A percentile compares a stretch with the other conserved stretches of the same genome.
Evolutionary conservation across 129 eudicot species (phyloP).

Genomic region (Lonicera japonica): DNA sequence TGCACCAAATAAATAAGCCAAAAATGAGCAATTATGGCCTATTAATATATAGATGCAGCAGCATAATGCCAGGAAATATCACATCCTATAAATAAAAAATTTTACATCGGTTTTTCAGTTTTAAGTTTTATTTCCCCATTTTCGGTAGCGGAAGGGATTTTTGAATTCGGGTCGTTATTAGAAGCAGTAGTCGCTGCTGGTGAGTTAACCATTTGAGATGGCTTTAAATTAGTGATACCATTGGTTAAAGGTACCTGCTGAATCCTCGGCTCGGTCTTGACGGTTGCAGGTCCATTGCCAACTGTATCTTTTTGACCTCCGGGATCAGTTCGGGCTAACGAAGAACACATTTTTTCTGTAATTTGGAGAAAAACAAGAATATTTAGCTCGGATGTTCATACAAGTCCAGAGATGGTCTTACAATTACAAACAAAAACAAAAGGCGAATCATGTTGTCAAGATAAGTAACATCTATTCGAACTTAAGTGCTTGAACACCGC

Average conservation of each 20-base stretch:
- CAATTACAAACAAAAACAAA: not conserved
- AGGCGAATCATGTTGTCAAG: not conserved
- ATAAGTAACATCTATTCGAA: not conserved
- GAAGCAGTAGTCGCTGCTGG: conserved; percentile 21
- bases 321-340: conserved; percentile 55
- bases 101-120: conserved; percentile 20
- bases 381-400: not conserved
- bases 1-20: conserved; percentile 32
- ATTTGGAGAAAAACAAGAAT: not conserved
- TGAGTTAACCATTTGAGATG: conserved; percentile 28
- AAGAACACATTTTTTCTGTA: conserved; percentile 62
- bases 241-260: conserved; percentile 40
- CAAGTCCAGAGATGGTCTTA: not conserved
- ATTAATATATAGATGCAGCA: conserved; percentile 31
- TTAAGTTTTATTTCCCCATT: conserved; percentile 53
- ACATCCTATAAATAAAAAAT: conserved; percentile 1
- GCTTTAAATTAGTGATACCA: conserved; percentile 30
- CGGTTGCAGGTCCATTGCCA: conserved; percentile 21
- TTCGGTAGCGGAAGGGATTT: conserved; percentile 32
- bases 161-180: conserved; percentile 24
- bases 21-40: conserved; percentile 19
- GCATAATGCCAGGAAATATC: conserved; percentile 12
- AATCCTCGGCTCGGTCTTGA: conserved; percentile 23
- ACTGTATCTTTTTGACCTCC: conserved; percentile 22
- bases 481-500: not conserved